These are phyloP conservation scores for Fusarium pseudonygamai DNA, from an alignment of 2,329 filamentous ascomycete genomes.

Conservation along the genomic window DNA sequence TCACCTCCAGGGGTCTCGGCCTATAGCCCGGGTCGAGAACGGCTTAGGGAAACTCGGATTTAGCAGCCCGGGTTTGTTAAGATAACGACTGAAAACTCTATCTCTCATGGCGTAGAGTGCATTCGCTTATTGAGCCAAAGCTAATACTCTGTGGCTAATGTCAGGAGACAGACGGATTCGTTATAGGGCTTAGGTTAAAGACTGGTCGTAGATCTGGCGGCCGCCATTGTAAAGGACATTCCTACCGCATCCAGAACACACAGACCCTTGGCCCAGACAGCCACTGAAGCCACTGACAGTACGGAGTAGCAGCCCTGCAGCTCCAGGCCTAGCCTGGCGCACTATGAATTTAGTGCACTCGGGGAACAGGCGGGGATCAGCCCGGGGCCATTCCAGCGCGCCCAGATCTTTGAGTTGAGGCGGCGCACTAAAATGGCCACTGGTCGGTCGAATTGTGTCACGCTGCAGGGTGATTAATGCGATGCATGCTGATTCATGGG, in stretches of 20 bases:
- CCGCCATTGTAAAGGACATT: not conserved
- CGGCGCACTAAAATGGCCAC: not conserved
- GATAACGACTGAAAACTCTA: not conserved
- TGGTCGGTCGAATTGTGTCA: not conserved
- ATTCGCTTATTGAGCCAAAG: not conserved
- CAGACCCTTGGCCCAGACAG: not conserved
- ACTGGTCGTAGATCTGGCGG: not conserved
- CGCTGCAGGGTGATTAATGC: not conserved
- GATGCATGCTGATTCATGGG: not conserved
- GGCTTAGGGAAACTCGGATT: not conserved
- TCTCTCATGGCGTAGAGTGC: not conserved
- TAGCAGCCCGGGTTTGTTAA: not conserved
- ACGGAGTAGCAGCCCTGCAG: no score
- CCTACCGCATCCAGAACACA: not conserved
- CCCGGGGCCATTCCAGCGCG: not conserved
- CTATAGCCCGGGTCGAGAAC: not conserved
- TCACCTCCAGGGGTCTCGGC: not conserved
- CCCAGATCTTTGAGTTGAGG: not conserved
- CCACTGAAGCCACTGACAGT: not conserved
- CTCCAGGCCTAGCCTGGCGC: not conserved
- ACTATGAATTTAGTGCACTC: not conserved
- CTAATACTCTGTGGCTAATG: no score
- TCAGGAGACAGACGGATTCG: not conserved
- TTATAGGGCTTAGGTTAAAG: not conserved
- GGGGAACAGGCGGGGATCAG: not conserved